phyloP scores from a whole-genome alignment of 495 filamentous ascomycete genomes.

The Trichoderma parareesei region DNA sequence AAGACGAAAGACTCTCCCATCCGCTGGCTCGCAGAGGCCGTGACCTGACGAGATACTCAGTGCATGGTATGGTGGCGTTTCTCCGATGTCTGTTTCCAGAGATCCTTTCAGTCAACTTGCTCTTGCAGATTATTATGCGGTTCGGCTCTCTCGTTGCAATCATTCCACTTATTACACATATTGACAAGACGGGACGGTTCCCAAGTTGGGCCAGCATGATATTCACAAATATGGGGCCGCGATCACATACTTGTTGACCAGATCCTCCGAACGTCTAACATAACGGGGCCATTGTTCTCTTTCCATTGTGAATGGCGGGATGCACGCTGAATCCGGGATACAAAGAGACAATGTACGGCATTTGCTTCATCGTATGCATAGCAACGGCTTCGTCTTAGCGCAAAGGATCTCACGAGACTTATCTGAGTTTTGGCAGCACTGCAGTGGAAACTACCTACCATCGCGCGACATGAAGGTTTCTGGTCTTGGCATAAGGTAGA shows the following conservation, averaged over 20 bases:
- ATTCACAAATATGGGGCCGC: neutral
- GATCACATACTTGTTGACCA: neutral
- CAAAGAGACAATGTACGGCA: neutral
- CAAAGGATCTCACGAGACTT: neutral
- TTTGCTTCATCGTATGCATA: neutral
- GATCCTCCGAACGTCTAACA: neutral
- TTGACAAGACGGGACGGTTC: neutral
- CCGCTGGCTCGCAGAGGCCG: neutral
- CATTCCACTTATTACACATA: neutral
- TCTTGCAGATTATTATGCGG: neutral
- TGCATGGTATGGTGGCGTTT: neutral
- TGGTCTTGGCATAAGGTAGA: too few relatives aligned
- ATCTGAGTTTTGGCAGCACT: neutral
- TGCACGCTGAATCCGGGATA: neutral
- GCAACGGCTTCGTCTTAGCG: neutral
- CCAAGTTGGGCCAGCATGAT: neutral
- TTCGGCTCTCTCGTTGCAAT: neutral
- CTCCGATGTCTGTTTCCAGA: neutral
- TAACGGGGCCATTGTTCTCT: neutral
- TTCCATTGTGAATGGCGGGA: neutral
- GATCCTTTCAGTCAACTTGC: neutral
- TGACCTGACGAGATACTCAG: neutral
- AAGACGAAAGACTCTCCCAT: neutral
- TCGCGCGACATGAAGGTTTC: too few relatives aligned
- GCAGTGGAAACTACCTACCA: too few relatives aligned